Base-by-base conservation (phyloP, 1,284 basidiomycete species). In the Leccinum subrobustum region DNA sequence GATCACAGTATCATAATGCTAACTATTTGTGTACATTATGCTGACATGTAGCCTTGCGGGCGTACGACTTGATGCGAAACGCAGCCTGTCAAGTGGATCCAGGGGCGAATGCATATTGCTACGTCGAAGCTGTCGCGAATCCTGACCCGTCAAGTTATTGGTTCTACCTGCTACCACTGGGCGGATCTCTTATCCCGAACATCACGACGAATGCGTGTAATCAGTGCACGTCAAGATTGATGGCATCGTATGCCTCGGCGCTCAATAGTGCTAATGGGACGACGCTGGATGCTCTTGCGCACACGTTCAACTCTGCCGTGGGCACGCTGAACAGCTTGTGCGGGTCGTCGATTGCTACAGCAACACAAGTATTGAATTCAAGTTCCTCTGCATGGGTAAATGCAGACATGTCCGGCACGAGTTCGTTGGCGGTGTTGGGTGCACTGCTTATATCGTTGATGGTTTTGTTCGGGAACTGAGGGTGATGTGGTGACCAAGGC, bases 111-210 rank as follows among this genome's bases (percentile, higher is more conserved):
- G 74, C 83, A 1, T 92, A 91, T 74, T 92, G 90, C 75, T 92
- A 84, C 75, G 58, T 91, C 59, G 78, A 84, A 61, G 89, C 90
- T 29, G 81, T 82, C 6, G 77, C 72, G 44, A 77, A 77, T 62
- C 33, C 77, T 4, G 82, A 83, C 62, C 81, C 87, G 0, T 79
- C 83, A 8, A 88, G 89, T 69, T 70, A 85, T 14, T 91, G 85
- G 75, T 83, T 85, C 69, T 92, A 89, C 76, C 72, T 78, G 47
- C 77, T 92, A 6, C 84, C 86, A 1, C 79, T 86, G 8, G 87
- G 86, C 9, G 73, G 77, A 16, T 60, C 66, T 9, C 74, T 89
- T 2, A 84, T 85, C 8, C 75, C 77, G 3, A 58, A 55, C 58
- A 71, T 72, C 20, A 78, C 81, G 14, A 70, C 66, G 18, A 80